Evolutionary conservation across 75 land plant species (phyloP), one percentile per base, ranked within the genome.

Genomic region (Picea glauca): DNA sequence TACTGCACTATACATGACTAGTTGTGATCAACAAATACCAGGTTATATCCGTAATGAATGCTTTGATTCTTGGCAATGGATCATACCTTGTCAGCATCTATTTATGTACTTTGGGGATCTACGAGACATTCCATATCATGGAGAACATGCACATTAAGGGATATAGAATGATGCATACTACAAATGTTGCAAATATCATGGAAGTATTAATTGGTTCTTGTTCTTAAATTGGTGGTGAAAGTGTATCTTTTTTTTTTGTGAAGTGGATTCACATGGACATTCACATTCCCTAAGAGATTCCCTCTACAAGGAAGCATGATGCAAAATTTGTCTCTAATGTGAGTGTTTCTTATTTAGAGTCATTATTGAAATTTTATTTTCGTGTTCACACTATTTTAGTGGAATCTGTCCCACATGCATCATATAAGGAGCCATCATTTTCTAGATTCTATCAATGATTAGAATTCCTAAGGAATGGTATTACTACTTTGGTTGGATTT

Each of bases 331-430:
- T 58, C 23, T 40, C 65, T 50, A 76, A 61, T n/a, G 78, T 85
- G n/a, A 87, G 85, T 77, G 46, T 89, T 58, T 12, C 60, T 12
- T 58, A 80, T 58, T n/a, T 94, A 2, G 87, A 94, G 78, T 64
- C 76, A 4, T 13, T 89, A 30, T 60, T 94, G 68, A 80, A 85
- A 26, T 26, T 26, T 15, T 94, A 92, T 76, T 94, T 94, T 76
- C 77, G 62, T 11, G 82, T 92, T 79, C 82, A 76, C 60, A 81
- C 85, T 43, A 57, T 92, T 32, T 74, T 94, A 21, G 85, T 92
- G 50, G 95, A 94, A 82, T 91, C 98, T 13, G 66, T 92, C 30
- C 92, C 95, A 13, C 98, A 94, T 88, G 94, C 91, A n/a, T 91
- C 98, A 30, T 89, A 82, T 83, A 67, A 68, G 78, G 80, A 77